A percentile compares a stretch with the other conserved stretches of the same genome.
phyloP scores from a whole-genome alignment of 2,329 filamentous ascomycete genomes.

The Colletotrichum gloeosporioides region DNA sequence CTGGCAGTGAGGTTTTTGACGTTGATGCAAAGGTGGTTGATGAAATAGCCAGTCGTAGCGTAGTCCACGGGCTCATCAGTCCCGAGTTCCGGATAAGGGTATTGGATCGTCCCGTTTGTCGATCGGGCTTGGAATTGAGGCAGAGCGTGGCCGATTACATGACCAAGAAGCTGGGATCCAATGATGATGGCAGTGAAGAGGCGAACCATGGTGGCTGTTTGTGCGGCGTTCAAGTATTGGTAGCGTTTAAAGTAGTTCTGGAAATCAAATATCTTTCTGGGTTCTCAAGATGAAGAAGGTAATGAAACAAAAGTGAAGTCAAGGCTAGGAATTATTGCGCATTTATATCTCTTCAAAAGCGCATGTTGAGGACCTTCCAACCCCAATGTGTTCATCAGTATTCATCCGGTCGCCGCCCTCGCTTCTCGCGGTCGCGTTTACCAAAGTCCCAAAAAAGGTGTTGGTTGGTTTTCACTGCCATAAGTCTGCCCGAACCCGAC shows the following conservation, averaged over 20 bases:
- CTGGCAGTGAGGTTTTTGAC: slow-evolving; percentile 34
- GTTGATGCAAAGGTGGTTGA: slow-evolving; percentile 39
- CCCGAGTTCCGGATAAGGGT: neutral
- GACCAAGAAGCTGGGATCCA: neutral
- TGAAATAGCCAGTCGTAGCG: slow-evolving; percentile 36
- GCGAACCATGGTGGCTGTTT: neutral
- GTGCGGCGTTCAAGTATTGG: neutral
- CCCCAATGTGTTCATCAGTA: neutral
- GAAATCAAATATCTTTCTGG: neutral
- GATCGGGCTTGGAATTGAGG: neutral
- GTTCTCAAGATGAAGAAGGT: neutral
- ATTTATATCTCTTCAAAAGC: neutral
- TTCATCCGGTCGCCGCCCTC: neutral
- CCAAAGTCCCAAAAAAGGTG: neutral
- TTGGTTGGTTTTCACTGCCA: neutral
- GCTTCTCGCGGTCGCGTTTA: neutral
- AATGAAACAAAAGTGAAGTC: neutral
- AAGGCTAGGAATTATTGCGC: neutral
- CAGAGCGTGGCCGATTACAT: neutral
- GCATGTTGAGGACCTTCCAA: neutral
- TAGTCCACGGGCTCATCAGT: slow-evolving; percentile 25
- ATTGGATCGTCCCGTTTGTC: neutral
- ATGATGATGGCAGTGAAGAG: neutral
- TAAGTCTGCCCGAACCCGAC: neutral
- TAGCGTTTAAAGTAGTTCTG: neutral